Conservation (phyloP, 2,329 filamentous ascomycete genomes). For the Neonectria neomacrospora region DNA sequence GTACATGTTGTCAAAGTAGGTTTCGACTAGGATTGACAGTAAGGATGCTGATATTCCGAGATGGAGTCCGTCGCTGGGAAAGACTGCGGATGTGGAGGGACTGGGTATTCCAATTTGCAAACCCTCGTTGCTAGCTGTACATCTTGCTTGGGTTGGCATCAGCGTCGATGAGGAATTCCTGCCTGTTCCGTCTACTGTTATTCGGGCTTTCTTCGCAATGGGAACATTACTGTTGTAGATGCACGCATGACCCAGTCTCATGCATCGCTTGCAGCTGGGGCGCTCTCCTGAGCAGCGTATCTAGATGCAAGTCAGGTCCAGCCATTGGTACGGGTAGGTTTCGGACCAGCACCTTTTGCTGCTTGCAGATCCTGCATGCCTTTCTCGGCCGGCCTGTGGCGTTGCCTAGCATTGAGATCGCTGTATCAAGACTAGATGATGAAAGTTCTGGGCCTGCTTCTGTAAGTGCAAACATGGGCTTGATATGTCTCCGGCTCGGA, state of each 20-base stretch:
- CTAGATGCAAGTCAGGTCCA: constrained; percentile 6
- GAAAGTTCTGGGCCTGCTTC: too few species aligned
- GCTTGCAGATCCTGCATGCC: constrained; percentile 32
- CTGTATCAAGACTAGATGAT: too few species aligned
- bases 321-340: background rate
- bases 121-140: too few species aligned
- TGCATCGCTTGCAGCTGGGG: constrained; percentile 34
- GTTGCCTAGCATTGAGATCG: too few species aligned
- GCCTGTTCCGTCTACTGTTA: background rate
- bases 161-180: background rate
- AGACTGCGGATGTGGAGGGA: background rate
- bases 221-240: background rate
- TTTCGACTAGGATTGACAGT: background rate
- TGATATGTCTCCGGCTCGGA: too few species aligned
- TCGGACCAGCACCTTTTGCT: constrained; percentile 30
- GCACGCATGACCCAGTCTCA: constrained; percentile 16
- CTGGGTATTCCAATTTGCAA: background rate
- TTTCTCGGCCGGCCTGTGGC: constrained; percentile 28
- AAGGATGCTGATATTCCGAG: constrained; percentile 2
- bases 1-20: constrained; percentile 35
- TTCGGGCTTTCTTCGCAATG: background rate
- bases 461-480: too few species aligned
- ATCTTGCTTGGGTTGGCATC: background rate
- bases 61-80: too few species aligned
- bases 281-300: constrained; percentile 35